Evolutionary conservation across 441 rosid genomes (phyloP).

Genomic region (Flueggea neowawraea): DNA sequence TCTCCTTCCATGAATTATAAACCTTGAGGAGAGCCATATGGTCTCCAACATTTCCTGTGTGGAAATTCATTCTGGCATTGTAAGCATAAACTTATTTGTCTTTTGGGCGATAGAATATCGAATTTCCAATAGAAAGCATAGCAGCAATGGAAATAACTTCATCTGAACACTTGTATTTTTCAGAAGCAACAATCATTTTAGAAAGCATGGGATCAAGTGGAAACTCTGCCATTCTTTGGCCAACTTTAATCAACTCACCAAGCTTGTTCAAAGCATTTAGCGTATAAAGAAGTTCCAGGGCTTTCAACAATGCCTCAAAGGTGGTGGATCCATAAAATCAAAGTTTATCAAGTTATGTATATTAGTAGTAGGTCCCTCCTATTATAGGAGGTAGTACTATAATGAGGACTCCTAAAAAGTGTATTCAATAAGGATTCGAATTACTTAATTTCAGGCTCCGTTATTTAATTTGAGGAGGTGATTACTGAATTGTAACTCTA

Average conservation of each 20-base stretch:
- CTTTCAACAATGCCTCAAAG: slow-evolving; percentile 91
- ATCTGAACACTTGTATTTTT: slow-evolving; percentile 87
- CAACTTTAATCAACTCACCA: slow-evolving; percentile 96
- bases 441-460: too few relatives aligned
- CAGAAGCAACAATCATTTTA: slow-evolving; percentile 97
- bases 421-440: too few relatives aligned
- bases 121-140: slow-evolving; percentile 94
- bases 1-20: slow-evolving; percentile 94
- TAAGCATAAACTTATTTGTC: slow-evolving; percentile 98
- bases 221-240: slow-evolving; percentile 96
- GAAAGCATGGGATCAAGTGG: slow-evolving; percentile 96
- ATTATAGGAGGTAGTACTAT: too few relatives aligned
- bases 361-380: too few relatives aligned
- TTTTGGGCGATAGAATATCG: slow-evolving; percentile 96
- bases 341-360: slow-evolving; percentile 88
- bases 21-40: slow-evolving; percentile 96
- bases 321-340: slow-evolving; percentile 99
- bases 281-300: slow-evolving; percentile 88
- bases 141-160: slow-evolving; percentile 90
- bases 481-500: too few relatives aligned
- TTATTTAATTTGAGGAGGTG: too few relatives aligned
- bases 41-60: slow-evolving; percentile 94
- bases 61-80: slow-evolving; percentile 94
- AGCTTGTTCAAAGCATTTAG: slow-evolving; percentile 85
- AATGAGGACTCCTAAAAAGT: too few relatives aligned